These are phyloP conservation scores for Gracilaria domingensis DNA, from an alignment of 23 red algal genomes.

Conservation along the genomic window DNA sequence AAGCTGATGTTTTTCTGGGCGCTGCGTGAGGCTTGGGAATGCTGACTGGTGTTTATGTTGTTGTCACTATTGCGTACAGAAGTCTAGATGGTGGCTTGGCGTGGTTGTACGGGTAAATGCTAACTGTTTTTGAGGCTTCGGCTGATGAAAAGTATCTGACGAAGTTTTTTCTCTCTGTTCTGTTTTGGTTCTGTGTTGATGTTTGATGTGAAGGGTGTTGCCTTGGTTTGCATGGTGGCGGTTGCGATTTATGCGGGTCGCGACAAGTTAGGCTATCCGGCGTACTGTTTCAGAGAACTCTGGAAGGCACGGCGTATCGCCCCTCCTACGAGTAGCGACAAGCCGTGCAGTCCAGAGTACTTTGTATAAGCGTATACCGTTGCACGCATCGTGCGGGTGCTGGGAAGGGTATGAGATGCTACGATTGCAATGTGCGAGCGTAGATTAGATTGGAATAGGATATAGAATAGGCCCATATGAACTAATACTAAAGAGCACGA, in stretches of 20 bases:
- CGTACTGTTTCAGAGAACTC: not conserved
- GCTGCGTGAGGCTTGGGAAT: no score
- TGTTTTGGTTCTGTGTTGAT: no score
- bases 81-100: no score
- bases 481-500: not conserved
- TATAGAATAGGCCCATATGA: not conserved
- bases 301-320: not conserved
- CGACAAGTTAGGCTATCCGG: not conserved
- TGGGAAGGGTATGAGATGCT: not conserved
- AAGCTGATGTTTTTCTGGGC: no score
- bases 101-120: not conserved
- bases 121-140: not conserved
- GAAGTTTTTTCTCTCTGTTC: not conserved
- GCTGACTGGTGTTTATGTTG: not conserved
- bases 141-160: not conserved
- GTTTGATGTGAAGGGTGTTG: no score
- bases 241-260: not conserved
- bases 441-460: not conserved
- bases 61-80: not conserved
- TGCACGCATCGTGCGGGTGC: not conserved
- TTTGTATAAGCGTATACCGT: not conserved
- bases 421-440: not conserved
- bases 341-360: no score
- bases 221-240: not conserved
- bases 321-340: no score